Percentiles rank a stretch among this genome's conserved stretches.
Conservation (phyloP, 768 basidiomycete genomes). For the Imleria badia region DNA sequence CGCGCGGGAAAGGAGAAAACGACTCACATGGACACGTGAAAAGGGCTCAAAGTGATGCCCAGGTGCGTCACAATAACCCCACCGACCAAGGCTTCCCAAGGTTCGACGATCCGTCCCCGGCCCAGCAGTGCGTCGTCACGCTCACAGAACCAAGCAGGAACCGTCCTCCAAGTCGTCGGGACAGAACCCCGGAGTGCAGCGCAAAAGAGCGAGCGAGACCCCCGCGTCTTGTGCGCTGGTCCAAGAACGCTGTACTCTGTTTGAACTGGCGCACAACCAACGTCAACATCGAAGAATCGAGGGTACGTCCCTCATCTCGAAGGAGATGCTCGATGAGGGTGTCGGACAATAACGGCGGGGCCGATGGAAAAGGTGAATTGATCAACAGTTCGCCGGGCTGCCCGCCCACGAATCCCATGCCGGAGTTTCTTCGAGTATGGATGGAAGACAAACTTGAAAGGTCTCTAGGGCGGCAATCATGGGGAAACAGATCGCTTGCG, state of each 20-base stretch:
- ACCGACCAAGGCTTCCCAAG: conserved; percentile 50
- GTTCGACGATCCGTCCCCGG: conserved; percentile 32
- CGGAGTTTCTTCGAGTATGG: conserved; percentile 46
- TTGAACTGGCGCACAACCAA: conserved; percentile 50
- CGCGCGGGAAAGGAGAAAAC: too few relatives aligned
- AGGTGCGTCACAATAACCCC: conserved; percentile 39
- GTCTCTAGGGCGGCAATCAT: conserved; percentile 39
- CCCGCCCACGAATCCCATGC: conserved; percentile 45
- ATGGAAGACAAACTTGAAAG: conserved; percentile 44
- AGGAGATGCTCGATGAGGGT: conserved; percentile 47
- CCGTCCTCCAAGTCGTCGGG: conserved; percentile 31
- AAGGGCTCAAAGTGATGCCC: conserved; percentile 70
- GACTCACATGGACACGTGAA: conserved; percentile 47
- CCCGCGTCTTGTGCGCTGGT: conserved; percentile 26
- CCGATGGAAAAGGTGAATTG: conserved; percentile 60
- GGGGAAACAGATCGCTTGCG: conserved; percentile 56
- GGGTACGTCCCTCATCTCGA: conserved; percentile 29
- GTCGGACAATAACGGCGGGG: conserved; percentile 52
- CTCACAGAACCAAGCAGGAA: conserved; percentile 55
- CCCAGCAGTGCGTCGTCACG: conserved; percentile 32
- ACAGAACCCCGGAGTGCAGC: conserved; percentile 49
- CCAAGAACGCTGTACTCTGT: conserved; percentile 48
- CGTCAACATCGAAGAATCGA: conserved; percentile 31
- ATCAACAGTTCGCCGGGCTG: conserved; percentile 56
- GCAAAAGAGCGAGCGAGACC: conserved; percentile 49